Conservation (phyloP, 306 rosid species). For the Herpetospermum pedunculosum region DNA sequence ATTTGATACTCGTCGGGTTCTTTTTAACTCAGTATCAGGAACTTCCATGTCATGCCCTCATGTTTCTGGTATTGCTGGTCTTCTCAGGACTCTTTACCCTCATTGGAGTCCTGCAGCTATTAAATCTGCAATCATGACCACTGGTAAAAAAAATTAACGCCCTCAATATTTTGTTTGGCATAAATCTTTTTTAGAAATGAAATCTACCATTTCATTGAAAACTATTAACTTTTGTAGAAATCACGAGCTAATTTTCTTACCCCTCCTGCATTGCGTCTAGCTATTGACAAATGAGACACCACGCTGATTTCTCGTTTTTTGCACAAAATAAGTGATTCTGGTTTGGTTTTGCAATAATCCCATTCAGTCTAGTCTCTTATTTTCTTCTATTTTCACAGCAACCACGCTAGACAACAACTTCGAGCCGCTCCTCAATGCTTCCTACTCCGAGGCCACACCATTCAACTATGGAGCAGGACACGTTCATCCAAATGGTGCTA, state of each 20-base stretch:
- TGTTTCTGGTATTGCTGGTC: constrained; percentile 64
- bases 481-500: constrained; percentile 52
- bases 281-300: background rate
- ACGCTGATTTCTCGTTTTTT: background rate
- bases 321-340: background rate
- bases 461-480: constrained; percentile 89
- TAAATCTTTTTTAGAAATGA: background rate
- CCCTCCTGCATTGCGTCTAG: background rate
- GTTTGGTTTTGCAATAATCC: background rate
- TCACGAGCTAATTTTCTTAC: background rate
- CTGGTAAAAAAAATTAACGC: constrained; percentile 30
- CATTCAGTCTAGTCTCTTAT: background rate
- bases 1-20: constrained; percentile 49
- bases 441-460: constrained; percentile 42
- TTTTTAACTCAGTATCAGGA: constrained; percentile 61
- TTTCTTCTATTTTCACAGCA: constrained; percentile 32
- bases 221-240: background rate
- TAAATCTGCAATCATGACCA: constrained; percentile 94
- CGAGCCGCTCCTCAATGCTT: constrained; percentile 50
- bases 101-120: constrained; percentile 88
- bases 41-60: constrained; percentile 99
- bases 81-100: constrained; percentile 58
- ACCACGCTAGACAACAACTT: constrained; percentile 33
- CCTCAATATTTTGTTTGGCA: background rate
- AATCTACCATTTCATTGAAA: background rate